These are phyloP conservation scores for Daldinia loculata DNA, from an alignment of 495 filamentous ascomycete species.

Conservation along the genomic window DNA sequence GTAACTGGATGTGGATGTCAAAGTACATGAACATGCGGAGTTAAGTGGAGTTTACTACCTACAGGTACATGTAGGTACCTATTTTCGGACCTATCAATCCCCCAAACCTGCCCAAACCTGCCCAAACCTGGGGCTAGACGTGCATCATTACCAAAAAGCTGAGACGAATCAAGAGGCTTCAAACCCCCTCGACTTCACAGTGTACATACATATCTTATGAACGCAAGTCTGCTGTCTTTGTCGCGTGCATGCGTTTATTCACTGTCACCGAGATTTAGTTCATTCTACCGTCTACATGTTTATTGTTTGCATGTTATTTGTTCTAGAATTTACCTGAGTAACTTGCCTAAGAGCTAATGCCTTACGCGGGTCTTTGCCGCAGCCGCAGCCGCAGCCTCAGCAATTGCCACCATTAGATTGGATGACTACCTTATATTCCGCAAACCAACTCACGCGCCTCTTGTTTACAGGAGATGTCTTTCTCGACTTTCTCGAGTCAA, in stretches of 20 bases:
- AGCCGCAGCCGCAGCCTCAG: not conserved
- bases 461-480: constrained; percentile 6
- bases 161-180: not conserved
- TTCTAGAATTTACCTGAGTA: not conserved
- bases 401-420: constrained; percentile 7
- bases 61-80: constrained; percentile 6
- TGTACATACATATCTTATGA: not conserved
- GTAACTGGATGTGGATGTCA: not conserved
- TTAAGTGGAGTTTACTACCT: not conserved
- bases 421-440: constrained; percentile 6
- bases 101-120: no score
- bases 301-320: not conserved
- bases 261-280: not conserved
- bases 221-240: not conserved
- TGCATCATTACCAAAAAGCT: constrained; percentile 24
- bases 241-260: not conserved
- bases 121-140: constrained; percentile 24
- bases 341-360: not conserved
- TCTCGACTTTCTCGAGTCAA: constrained; percentile 1
- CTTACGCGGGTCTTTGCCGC: not conserved
- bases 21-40: not conserved
- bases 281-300: not conserved
- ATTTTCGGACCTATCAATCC: constrained; percentile 12
- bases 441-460: constrained; percentile 12
- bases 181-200: not conserved